These are phyloP conservation scores for Zygosaccharomyces bisporus DNA, from an alignment of 805 yeast species.

Conservation along the genomic window DNA sequence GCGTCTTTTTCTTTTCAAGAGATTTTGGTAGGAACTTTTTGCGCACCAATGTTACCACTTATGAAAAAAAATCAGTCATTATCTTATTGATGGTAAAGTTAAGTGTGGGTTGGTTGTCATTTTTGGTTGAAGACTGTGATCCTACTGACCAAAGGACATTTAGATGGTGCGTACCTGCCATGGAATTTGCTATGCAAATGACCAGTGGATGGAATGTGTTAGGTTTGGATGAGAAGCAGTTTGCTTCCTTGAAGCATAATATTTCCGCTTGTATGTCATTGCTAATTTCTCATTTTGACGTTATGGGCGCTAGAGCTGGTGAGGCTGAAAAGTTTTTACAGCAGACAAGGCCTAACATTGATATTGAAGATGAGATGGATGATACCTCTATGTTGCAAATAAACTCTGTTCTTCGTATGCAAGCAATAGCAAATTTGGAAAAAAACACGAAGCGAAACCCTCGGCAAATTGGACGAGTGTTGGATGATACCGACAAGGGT, in stretches of 20 bases:
- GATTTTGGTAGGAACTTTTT: constrained; percentile 77
- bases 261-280: constrained; percentile 94
- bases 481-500: constrained; percentile 83
- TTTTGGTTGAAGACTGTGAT: constrained; percentile 89
- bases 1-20: constrained; percentile 69
- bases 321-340: constrained; percentile 46
- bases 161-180: constrained; percentile 92
- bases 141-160: constrained; percentile 90
- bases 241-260: constrained; percentile 63
- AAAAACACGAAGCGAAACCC: constrained; percentile 42
- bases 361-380: constrained; percentile 44
- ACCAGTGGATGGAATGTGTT: constrained; percentile 86
- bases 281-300: constrained; percentile 91
- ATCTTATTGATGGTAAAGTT: constrained; percentile 68
- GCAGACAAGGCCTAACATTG: constrained; percentile 34
- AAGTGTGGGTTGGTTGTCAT: constrained; percentile 87
- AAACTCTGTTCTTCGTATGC: constrained; percentile 65
- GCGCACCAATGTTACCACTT: constrained; percentile 54
- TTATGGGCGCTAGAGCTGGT: constrained; percentile 92
- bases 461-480: constrained; percentile 71
- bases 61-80: constrained; percentile 56
- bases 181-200: constrained; percentile 94
- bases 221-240: constrained; percentile 73
- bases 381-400: constrained; percentile 53
- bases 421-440: constrained; percentile 63